Percentiles rank a stretch among this genome's conserved stretches.
Evolutionary conservation across 805 yeast genomes (phyloP).

Genomic region (Candida wancherniae): DNA sequence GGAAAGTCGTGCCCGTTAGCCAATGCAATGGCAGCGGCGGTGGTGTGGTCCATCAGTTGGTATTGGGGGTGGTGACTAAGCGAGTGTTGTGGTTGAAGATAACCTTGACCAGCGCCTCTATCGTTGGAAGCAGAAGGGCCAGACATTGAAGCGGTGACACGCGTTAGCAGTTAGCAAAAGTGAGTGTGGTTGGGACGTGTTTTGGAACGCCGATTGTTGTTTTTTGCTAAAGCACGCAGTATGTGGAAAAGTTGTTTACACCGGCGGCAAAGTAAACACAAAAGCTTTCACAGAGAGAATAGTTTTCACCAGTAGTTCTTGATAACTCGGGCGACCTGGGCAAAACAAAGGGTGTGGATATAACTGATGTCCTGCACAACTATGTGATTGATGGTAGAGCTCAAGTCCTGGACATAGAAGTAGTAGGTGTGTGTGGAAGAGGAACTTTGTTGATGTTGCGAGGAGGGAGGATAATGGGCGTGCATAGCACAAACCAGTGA

Average conservation of each 20-base stretch:
- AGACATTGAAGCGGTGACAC: too few relatives aligned
- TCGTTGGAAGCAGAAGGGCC: constrained; percentile 20
- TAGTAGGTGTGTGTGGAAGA: constrained; percentile 21
- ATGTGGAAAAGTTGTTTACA: too few relatives aligned
- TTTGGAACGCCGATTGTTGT: too few relatives aligned
- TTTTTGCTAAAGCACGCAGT: too few relatives aligned
- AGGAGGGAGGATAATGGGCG: constrained; percentile 15
- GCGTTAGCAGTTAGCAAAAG: too few relatives aligned
- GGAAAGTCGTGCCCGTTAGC: constrained; percentile 18
- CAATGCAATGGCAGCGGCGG: constrained; percentile 21
- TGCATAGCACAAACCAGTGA: constrained; percentile 9
- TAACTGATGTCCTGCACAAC: constrained; percentile 19
- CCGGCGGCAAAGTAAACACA: constrained; percentile 4
- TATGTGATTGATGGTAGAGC: constrained; percentile 8
- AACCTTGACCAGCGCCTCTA: constrained; percentile 13
- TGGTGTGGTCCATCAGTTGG: constrained; percentile 19
- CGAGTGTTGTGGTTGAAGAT: constrained; percentile 8
- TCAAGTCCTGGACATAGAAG: constrained; percentile 21
- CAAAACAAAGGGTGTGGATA: constrained; percentile 18
- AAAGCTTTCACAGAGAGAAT: constrained; percentile 1
- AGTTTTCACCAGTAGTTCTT: constrained; percentile 1
- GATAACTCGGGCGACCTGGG: constrained; percentile 2
- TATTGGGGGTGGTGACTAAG: constrained; percentile 15
- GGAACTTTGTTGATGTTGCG: constrained; percentile 16
- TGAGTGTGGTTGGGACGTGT: too few relatives aligned